Percentiles rank a stretch among this genome's conserved stretches.
These are phyloP conservation scores for Calycina marina DNA, from an alignment of 2,329 filamentous ascomycete species.

Conservation along the genomic window DNA sequence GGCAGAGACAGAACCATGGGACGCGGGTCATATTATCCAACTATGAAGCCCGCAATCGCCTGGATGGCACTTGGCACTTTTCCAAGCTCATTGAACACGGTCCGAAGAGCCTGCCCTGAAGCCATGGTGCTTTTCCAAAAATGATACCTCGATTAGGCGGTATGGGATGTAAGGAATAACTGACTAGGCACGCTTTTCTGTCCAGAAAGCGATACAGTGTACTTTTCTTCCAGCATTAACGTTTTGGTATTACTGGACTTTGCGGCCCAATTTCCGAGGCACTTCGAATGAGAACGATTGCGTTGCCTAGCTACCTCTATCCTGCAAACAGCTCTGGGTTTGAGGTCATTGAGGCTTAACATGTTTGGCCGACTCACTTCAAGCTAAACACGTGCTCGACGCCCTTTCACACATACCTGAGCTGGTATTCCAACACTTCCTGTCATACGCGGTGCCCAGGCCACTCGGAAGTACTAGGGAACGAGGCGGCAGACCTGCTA, in stretches of 20 bases:
- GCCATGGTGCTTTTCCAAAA: not conserved
- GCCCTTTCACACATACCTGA: too few relatives aligned
- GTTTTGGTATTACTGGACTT: conserved; percentile 1
- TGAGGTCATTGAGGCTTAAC: too few relatives aligned
- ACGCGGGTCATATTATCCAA: not conserved
- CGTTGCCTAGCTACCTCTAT: too few relatives aligned
- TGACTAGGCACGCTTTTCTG: not conserved
- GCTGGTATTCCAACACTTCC: too few relatives aligned
- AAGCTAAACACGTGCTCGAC: too few relatives aligned
- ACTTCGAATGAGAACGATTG: not conserved
- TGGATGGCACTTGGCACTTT: not conserved
- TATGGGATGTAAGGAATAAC: conserved; percentile 1
- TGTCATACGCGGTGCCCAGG: too few relatives aligned
- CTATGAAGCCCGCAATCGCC: not conserved
- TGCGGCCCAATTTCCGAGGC: not conserved
- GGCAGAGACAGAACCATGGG: not conserved
- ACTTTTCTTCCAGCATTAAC: conserved; percentile 1
- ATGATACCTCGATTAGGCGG: not conserved
- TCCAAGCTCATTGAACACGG: not conserved
- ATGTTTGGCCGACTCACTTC: too few relatives aligned
- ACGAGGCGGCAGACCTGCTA: too few relatives aligned
- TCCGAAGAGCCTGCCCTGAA: not conserved
- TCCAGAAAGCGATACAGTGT: conserved; percentile 1
- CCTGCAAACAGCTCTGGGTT: too few relatives aligned
- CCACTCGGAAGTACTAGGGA: too few relatives aligned